Evolutionary conservation across 306 rosid species (phyloP).

Genomic region (Lagenaria siceraria): DNA sequence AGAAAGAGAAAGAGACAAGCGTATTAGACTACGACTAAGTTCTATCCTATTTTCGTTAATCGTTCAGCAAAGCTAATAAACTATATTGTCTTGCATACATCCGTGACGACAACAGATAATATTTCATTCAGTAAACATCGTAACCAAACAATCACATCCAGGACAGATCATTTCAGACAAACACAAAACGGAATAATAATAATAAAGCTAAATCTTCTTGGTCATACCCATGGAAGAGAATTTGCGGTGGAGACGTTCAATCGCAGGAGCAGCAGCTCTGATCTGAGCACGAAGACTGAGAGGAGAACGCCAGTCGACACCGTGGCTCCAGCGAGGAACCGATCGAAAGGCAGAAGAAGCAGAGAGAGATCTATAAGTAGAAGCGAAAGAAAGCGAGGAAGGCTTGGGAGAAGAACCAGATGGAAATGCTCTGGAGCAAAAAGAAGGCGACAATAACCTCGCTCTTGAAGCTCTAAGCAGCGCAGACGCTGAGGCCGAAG

Average conservation of each 20-base stretch:
- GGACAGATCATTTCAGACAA: neutral
- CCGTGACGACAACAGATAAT: neutral
- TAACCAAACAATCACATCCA: neutral
- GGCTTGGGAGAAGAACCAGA: constrained; percentile 11
- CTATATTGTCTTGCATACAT: neutral
- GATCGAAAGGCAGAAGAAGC: constrained; percentile 3
- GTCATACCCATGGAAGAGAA: constrained; percentile 65
- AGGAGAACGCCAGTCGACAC: constrained; percentile 56
- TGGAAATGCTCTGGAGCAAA: constrained; percentile 31
- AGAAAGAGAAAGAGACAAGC: neutral
- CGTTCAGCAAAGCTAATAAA: neutral
- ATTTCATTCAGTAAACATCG: neutral
- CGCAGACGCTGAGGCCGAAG: constrained; percentile 38
- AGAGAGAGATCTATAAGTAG: constrained; percentile 23
- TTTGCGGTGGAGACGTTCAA: constrained; percentile 62
- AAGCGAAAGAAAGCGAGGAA: neutral
- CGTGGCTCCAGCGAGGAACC: constrained; percentile 58
- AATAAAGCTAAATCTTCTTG: neutral
- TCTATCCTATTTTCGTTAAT: neutral
- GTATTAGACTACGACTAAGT: neutral
- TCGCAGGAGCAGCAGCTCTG: constrained; percentile 63
- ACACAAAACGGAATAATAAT: neutral
- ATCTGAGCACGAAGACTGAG: constrained; percentile 64
- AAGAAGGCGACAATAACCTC: constrained; percentile 20
- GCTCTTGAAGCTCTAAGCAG: constrained; percentile 59